These are phyloP conservation scores for Lolium rigidum DNA, from an alignment of 176 grass and related monocot genomes.

Conservation along the genomic window DNA sequence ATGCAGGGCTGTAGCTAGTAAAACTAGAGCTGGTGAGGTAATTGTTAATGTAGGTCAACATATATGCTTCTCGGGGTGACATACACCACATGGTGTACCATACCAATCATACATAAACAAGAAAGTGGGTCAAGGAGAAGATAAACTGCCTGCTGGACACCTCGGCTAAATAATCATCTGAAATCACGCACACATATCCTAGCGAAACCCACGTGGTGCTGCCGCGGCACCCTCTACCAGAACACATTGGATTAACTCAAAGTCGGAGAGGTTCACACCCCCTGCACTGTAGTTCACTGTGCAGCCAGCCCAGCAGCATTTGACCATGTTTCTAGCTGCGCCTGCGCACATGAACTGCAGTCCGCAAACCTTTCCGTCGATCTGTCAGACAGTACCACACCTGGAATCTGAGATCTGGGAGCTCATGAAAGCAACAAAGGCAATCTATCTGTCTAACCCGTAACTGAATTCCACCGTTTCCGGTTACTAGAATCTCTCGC, in stretches of 20 bases:
- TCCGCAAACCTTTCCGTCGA: neutral
- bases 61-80: neutral
- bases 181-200: neutral
- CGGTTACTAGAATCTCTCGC: neutral
- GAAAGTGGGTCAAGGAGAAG: constrained; percentile 3
- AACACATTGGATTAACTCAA: neutral
- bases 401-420: constrained; percentile 24
- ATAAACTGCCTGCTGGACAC: neutral
- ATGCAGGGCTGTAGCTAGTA: neutral
- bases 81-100: neutral
- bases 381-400: constrained; percentile 29
- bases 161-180: neutral
- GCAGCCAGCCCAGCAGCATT: constrained; percentile 29
- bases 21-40: neutral
- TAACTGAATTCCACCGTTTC: neutral
- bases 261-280: constrained; percentile 13
- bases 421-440: neutral
- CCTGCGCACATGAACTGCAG: constrained; percentile 43
- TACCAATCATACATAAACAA: neutral
- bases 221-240: neutral
- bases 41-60: neutral
- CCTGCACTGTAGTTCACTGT: constrained; percentile 34
- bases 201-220: constrained; percentile 27
- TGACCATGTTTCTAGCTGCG: constrained; percentile 40
- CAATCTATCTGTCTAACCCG: neutral